Conservation (phyloP, 345 rosid species). For the Euphorbia lathyris region DNA sequence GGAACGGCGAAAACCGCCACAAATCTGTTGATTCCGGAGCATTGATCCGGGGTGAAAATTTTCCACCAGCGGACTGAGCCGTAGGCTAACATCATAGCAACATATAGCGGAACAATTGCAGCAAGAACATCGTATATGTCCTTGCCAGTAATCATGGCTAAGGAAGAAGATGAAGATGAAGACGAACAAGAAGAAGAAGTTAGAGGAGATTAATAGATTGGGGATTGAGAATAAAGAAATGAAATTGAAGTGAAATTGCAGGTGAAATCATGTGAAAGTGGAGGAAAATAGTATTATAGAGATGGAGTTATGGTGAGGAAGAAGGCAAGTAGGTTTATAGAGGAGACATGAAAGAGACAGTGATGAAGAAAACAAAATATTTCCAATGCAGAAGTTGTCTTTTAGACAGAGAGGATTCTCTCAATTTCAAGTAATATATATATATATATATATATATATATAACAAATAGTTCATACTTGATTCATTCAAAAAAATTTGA, state of each 20-base stretch:
- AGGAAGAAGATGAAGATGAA: neutral
- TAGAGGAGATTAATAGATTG: neutral
- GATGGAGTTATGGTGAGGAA: neutral
- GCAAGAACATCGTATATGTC: slow-evolving; percentile 81
- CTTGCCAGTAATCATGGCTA: slow-evolving; percentile 58
- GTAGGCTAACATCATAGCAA: slow-evolving; percentile 80
- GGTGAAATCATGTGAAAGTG: neutral
- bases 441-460: no score
- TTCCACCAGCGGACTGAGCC: slow-evolving; percentile 95
- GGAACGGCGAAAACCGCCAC: slow-evolving; percentile 89
- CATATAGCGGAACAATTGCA: slow-evolving; percentile 75
- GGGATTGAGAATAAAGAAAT: neutral
- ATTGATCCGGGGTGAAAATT: slow-evolving; percentile 79
- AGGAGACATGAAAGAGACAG: slow-evolving; percentile 2
- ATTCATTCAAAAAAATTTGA: no score
- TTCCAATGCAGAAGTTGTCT: neutral
- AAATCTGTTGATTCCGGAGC: slow-evolving; percentile 84
- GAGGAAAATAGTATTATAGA: no score
- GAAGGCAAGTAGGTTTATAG: neutral
- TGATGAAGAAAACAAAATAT: neutral
- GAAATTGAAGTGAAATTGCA: neutral
- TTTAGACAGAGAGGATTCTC: neutral
- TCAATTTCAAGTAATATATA: neutral
- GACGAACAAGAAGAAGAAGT: neutral
- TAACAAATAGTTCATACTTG: no score